Base-by-base conservation (phyloP, 2,329 filamentous ascomycete genomes). In the Aspergillus sp. region DNA sequence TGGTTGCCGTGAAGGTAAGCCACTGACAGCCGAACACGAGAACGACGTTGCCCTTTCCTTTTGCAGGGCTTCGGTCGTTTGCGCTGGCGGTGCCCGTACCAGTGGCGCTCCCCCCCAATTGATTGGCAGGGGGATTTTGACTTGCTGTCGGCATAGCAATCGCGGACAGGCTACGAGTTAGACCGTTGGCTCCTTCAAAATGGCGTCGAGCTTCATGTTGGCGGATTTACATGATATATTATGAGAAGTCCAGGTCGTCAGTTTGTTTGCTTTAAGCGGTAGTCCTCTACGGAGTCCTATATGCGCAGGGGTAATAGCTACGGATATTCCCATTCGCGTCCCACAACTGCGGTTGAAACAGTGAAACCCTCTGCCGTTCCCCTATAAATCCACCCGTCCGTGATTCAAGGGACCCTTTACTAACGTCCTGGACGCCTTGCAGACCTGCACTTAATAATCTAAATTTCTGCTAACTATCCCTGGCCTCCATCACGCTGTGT, bases 21-120 rank as follows among this genome's bases (percentile, higher is more conserved):
- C 62, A 62, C 55, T 65, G 63, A 19, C 62, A 65, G 25, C 63
- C 63, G 48, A 65, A 65, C 2, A 65, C 25, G 1, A 65, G 53
- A 17, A 65, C 54, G 3, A 52, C 41, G 3, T 58, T 55, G 12
- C 44, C 45, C 31, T 51, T 39, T 3, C 21, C 19, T 25, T 51
- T 11, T 17, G 35, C 14, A 19, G 14, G 2, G 14, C 8, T 21
- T 25, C 11, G 40, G 33, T 14, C 19, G 14, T 40, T 19, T 6
- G 6, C 14, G 12, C 3, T 41, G 17, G 21, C 4, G 21, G 35
- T 23, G 15, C 19, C 21, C 7, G 15, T 6, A 6, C 14, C 15
- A 25, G 15, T 51, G 12, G 15, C 23, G n/a, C 11, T 41, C n/a
- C 25, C 33, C 5, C 12, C 19, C 6, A 14, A 9, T 27, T 15